Base-by-base conservation (phyloP, 805 yeast genomes). In the Lachancea nothofagi region DNA sequence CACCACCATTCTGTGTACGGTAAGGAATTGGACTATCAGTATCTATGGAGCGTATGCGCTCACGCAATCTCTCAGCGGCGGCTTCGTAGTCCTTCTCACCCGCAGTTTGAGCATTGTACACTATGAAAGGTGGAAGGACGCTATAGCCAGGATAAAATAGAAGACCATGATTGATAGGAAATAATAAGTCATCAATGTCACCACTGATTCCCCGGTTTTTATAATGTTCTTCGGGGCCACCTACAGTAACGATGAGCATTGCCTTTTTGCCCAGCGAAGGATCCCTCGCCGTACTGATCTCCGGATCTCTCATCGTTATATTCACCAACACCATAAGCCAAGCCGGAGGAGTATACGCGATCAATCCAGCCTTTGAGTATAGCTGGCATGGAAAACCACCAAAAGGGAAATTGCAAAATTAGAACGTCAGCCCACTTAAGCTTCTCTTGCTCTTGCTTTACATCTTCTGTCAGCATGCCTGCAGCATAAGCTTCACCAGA, bases 311-410 rank as follows among this genome's bases (percentile, higher is more conserved):
- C 29, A 7, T 38, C 45, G 28, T 29, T 43, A 30, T 47, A 42
- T 17, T 25, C 44, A 25, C 53, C 57, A 25, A 39, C 38, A 14
- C 57, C 57, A 22, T 54, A 55, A 12, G 49, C 61, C 12, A 49
- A 45, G 8, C 54, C 59, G 32, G 38, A 45, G 3, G 55, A 38
- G 31, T 30, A 50, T 13, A 53, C 61, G 23, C 60, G 42, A 3
- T 54, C 61, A 20, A 58, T 35, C 58, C 61, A 58, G 10, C 62
- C 62, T 27, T 54, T 59, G 19, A 58, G 34, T 24, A 56, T 56
- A n/a, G 62, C 60, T 10, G 60, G 63, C 56, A 58, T 46, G 4
- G 44, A 25, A 38, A 42, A 57, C 62, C 63, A 59, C 62, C 63
- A 59, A 2, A 54, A 13, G 14, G 63, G 62, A 44, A 57, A 57